Conservation (phyloP, 192 early-diverging fungal genomes). For the Cladochytrium replicatum region DNA sequence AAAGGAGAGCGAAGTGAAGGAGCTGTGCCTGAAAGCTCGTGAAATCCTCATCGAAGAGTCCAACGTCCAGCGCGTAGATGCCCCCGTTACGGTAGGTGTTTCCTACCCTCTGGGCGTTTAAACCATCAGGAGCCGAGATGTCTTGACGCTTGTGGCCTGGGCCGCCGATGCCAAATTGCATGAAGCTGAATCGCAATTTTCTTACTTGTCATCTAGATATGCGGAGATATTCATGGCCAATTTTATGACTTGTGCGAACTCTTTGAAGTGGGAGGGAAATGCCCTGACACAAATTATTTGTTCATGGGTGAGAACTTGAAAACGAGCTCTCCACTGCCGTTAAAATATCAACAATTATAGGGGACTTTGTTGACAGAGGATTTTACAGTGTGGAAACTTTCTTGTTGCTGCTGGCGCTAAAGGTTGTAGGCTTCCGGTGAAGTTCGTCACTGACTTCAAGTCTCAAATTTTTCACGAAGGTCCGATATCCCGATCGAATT, state of each 20-base stretch:
- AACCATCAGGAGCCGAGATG: too few relatives aligned
- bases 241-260: constrained; percentile 97
- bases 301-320: constrained; percentile 69
- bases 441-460: background rate
- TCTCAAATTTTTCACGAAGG: constrained; percentile 6
- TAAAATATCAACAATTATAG: constrained; percentile 10
- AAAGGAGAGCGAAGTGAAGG: constrained; percentile 84
- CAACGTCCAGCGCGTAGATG: constrained; percentile 90
- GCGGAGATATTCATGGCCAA: constrained; percentile 99
- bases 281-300: constrained; percentile 94
- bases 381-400: constrained; percentile 99
- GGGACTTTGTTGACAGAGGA: constrained; percentile 98
- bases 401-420: constrained; percentile 86
- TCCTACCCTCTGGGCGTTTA: too few relatives aligned
- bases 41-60: constrained; percentile 94
- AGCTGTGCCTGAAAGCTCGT: constrained; percentile 85
- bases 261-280: constrained; percentile 92
- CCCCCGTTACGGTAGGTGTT: constrained; percentile 76
- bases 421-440: constrained; percentile 45
- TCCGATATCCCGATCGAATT: constrained; percentile 51
- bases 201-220: constrained; percentile 41
- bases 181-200: too few relatives aligned
- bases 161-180: too few relatives aligned
- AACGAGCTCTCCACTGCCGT: background rate
- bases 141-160: too few relatives aligned